phyloP scores from a whole-genome alignment of 2,329 filamentous ascomycete genomes.

The Claviceps digitariae region DNA sequence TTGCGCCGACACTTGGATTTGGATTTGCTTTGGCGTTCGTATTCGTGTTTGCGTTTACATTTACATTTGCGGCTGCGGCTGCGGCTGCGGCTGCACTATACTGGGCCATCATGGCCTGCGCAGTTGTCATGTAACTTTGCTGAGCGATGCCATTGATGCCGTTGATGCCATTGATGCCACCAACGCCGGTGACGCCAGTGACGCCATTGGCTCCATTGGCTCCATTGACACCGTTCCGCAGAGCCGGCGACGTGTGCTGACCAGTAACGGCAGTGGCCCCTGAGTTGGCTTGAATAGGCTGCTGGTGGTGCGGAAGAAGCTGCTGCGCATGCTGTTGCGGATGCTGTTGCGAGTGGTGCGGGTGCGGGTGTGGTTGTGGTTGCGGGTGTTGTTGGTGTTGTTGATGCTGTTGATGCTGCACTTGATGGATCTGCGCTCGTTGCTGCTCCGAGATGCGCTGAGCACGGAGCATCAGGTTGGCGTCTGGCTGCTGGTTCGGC shows the following conservation, averaged over 20 bases:
- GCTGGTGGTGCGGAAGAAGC: conserved; percentile 18
- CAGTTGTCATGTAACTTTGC: conserved; percentile 38
- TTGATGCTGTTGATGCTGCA: conserved; percentile 21
- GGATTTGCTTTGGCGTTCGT: conserved; percentile 1
- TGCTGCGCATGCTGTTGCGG: conserved; percentile 6
- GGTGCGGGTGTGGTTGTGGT: conserved; percentile 21
- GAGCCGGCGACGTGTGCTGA: conserved; percentile 31
- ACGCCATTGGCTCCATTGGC: conserved; percentile 30
- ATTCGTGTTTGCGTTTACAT: not conserved
- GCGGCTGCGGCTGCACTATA: conserved; percentile 21
- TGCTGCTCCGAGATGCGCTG: conserved; percentile 55
- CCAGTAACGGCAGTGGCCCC: conserved; percentile 21
- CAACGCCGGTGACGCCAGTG: conserved; percentile 29
- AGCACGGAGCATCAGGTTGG: conserved; percentile 47
- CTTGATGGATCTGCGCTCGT: conserved; percentile 36
- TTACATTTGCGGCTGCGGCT: not conserved
- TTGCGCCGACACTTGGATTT: conserved; percentile 6
- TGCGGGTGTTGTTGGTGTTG: conserved; percentile 21
- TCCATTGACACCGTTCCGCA: conserved; percentile 29
- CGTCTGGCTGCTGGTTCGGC: conserved; percentile 29
- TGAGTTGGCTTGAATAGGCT: conserved; percentile 17
- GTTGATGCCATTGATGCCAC: conserved; percentile 29
- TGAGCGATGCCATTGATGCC: conserved; percentile 34
- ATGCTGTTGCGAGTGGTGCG: conserved; percentile 26
- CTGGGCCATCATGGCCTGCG: conserved; percentile 38